Evolutionary conservation across 2,329 filamentous ascomycete genomes (phyloP).

Genomic region (Pestalotiopsis sp.): DNA sequence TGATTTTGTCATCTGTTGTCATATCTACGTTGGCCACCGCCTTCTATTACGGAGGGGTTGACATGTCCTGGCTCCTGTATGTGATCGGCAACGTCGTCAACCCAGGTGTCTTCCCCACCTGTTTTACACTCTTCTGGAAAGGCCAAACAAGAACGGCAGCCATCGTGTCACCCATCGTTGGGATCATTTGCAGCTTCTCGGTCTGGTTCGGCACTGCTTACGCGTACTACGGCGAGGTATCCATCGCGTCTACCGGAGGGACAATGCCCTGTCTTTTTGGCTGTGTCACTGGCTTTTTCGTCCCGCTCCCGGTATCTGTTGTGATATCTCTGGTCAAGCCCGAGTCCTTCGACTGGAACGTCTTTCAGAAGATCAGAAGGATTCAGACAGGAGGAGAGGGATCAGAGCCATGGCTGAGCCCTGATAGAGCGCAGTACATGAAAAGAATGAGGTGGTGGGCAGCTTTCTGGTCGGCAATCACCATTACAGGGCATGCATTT

Average conservation of each 20-base stretch:
- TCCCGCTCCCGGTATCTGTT: neutral
- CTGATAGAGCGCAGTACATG: constrained; percentile 12
- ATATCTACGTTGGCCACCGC: neutral
- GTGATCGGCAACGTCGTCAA: neutral
- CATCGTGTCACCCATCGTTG: neutral
- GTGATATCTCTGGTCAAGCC: neutral
- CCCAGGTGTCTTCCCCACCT: neutral
- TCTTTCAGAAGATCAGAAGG: neutral
- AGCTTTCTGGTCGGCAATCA: constrained; percentile 15
- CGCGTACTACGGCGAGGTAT: neutral
- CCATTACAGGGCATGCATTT: constrained; percentile 13
- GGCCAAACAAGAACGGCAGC: neutral
- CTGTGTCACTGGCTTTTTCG: neutral
- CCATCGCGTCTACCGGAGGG: neutral
- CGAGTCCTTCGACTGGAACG: neutral
- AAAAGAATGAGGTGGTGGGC: constrained; percentile 17
- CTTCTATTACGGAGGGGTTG: neutral
- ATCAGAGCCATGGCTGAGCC: constrained; percentile 7
- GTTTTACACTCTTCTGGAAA: neutral
- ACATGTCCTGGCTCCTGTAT: neutral
- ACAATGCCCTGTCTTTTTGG: constrained; percentile 2
- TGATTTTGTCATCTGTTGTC: neutral
- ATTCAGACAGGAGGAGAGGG: neutral
- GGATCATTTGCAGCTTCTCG: neutral
- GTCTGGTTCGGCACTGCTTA: neutral